phyloP scores from a whole-genome alignment of 345 rosid species.

The Hypericum perforatum region DNA sequence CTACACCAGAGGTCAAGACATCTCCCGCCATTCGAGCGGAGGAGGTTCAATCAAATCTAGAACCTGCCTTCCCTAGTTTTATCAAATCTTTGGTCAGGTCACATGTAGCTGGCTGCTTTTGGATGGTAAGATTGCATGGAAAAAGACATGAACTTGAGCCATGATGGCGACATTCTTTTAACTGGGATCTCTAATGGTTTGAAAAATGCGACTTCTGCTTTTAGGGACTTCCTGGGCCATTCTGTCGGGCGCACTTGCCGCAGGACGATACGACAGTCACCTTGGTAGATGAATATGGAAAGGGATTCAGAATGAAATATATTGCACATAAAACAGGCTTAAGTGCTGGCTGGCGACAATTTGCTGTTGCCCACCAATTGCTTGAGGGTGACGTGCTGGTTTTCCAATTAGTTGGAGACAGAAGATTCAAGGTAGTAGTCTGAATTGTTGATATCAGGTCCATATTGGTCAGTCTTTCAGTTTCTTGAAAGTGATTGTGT shows the following conservation, averaged over 20 bases:
- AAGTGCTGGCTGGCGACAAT: constrained; percentile 93
- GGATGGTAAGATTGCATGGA: constrained; percentile 39
- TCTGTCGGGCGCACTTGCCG: constrained; percentile 52
- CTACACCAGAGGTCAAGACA: constrained; percentile 25
- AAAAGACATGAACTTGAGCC: constrained; percentile 1
- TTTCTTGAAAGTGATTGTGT: too few species aligned
- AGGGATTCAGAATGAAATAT: constrained; percentile 38
- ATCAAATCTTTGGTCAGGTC: constrained; percentile 52
- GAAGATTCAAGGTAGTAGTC: constrained; percentile 52
- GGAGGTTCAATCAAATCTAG: constrained; percentile 55
- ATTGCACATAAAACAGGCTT: constrained; percentile 62
- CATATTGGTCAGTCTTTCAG: too few species aligned
- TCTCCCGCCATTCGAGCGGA: constrained; percentile 46
- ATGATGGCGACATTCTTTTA: background rate
- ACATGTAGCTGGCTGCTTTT: constrained; percentile 58
- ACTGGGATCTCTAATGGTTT: background rate
- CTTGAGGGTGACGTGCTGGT: constrained; percentile 72
- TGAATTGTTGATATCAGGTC: too few species aligned
- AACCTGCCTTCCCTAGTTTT: constrained; percentile 44
- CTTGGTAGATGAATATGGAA: constrained; percentile 56
- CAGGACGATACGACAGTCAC: constrained; percentile 33
- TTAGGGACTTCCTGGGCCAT: constrained; percentile 75
- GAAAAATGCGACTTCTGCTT: constrained; percentile 1
- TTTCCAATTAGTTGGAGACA: constrained; percentile 54
- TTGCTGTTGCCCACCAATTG: constrained; percentile 55